A percentile compares a stretch with the other conserved stretches of the same genome.
These are phyloP conservation scores for Dictyostelium intermedium DNA, from an alignment of 78 protist species.

Conservation along the genomic window DNA sequence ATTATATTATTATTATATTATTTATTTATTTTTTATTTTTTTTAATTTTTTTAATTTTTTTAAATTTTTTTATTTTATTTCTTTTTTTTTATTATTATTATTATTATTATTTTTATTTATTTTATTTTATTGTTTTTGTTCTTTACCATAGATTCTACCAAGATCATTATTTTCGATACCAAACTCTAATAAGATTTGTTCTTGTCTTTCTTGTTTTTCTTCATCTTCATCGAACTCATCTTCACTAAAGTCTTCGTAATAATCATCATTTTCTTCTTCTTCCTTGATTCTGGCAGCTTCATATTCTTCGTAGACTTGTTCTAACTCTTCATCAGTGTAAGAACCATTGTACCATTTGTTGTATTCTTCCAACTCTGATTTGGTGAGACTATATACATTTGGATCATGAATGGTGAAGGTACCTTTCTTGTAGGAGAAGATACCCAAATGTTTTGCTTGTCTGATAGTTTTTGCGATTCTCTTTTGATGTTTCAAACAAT, in stretches of 20 bases:
- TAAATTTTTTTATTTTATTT: not conserved
- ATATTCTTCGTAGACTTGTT: not conserved
- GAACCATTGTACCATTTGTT: slow-evolving; percentile 21
- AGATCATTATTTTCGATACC: slow-evolving; percentile 35
- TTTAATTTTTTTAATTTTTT: not conserved
- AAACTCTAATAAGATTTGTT: slow-evolving; percentile 21
- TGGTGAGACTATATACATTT: slow-evolving; percentile 13
- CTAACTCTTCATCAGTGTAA: slow-evolving; percentile 39
- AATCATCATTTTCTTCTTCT: not conserved
- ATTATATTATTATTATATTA: not conserved
- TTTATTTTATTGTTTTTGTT: not conserved
- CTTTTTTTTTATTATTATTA: not conserved
- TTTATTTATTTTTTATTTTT: not conserved
- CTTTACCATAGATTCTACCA: not conserved
- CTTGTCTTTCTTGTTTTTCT: not conserved
- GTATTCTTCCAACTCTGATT: slow-evolving; percentile 7
- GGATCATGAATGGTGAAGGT: slow-evolving; percentile 51
- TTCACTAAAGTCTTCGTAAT: too few species aligned
- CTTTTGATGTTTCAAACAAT: slow-evolving; percentile 74
- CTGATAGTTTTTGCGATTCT: slow-evolving; percentile 39
- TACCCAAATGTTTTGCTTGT: slow-evolving; percentile 47
- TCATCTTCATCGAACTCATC: too few species aligned
- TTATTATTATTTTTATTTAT: not conserved
- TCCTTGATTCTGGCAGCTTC: not conserved
- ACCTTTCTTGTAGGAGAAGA: slow-evolving; percentile 27